Base-by-base conservation (phyloP, 495 filamentous ascomycete genomes). In the Aspergillus ostianus region DNA sequence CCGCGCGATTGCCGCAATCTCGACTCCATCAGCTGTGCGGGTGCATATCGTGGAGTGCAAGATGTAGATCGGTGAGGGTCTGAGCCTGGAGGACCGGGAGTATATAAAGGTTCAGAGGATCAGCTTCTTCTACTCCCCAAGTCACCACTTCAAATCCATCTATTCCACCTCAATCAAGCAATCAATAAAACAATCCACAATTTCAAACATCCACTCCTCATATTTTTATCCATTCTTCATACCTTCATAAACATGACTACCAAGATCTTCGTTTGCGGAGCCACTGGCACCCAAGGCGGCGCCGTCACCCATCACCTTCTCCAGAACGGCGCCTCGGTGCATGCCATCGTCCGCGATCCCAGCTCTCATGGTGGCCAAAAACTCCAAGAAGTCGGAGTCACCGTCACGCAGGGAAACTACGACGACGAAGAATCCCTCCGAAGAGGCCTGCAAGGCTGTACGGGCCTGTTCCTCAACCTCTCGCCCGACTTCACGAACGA, bases 221-320 rank as follows among this genome's bases (percentile, higher is more conserved):
- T 26, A 21, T 13, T 6, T 10, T 5, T 12, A n/a, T 26, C n/a
- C 50, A 10, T 27, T 26, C 20, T 30, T 30, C 10, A 17, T 32
- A 53, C n/a, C 55, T 46, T 6, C 2, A 13, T 2, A 49, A 15
- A 18, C 8, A 49, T 49, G 47, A 10, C 69, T 17, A 57, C 61
- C 2, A 70, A 61, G 27, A 73, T 76, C 32, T 79, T 82, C 61
- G 71, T 82, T 53, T 71, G 71, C 59, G 71, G 71, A 48, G 82
- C 79, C 19, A 85, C 79, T 7, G 82, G 82, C 51, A 67, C 69
- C 23, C 80, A 81, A 66, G 82, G 82, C 50, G 67, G 71, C 21
- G 77, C 73, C 20, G 60, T 81, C 19, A 68, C 68, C 57, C 61
- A 70, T 23, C 68, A 76, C 30, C 70, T 84, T 13, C 69, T 74